phyloP scores from a whole-genome alignment of 1,284 basidiomycete genomes.

The Irpex sp. region DNA sequence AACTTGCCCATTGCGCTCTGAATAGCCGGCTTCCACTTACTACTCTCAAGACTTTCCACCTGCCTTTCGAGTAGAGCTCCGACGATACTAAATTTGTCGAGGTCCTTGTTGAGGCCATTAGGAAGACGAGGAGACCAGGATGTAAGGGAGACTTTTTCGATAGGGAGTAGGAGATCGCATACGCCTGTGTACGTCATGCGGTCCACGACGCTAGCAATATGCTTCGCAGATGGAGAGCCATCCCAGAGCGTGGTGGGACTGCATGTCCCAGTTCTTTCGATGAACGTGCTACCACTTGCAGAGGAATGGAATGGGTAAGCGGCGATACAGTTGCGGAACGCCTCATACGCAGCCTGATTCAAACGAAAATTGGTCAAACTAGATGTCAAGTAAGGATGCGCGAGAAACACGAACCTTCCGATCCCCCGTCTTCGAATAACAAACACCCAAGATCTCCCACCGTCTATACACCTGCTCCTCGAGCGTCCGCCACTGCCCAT shows the following conservation, averaged over 20 bases:
- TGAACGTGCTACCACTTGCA: conserved; percentile 23
- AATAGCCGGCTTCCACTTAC: conserved; percentile 53
- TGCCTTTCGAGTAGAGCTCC: conserved; percentile 64
- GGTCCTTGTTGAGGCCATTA: not conserved
- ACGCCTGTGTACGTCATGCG: conserved; percentile 60
- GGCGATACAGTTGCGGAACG: conserved; percentile 49
- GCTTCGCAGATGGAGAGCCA: conserved; percentile 38
- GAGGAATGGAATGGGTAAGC: conserved; percentile 48
- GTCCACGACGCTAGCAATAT: conserved; percentile 58
- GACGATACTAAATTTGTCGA: conserved; percentile 25
- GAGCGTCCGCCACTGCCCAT: conserved; percentile 49
- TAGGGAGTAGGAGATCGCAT: conserved; percentile 56
- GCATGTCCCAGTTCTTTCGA: conserved; percentile 27
- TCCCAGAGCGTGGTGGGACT: conserved; percentile 34
- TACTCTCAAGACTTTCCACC: conserved; percentile 46
- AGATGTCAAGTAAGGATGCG: too few species aligned
- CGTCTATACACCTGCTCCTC: conserved; percentile 62
- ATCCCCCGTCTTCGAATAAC: conserved; percentile 70
- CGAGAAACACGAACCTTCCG: conserved; percentile 43
- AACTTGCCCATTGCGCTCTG: conserved; percentile 36
- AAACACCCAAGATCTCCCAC: conserved; percentile 78
- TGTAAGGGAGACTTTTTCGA: conserved; percentile 43
- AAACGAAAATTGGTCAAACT: too few species aligned
- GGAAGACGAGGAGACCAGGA: conserved; percentile 11
- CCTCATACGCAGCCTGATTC: conserved; percentile 53